phyloP scores from a whole-genome alignment of 371 early-diverging fungal genomes.

The Parasitella parasitica region DNA sequence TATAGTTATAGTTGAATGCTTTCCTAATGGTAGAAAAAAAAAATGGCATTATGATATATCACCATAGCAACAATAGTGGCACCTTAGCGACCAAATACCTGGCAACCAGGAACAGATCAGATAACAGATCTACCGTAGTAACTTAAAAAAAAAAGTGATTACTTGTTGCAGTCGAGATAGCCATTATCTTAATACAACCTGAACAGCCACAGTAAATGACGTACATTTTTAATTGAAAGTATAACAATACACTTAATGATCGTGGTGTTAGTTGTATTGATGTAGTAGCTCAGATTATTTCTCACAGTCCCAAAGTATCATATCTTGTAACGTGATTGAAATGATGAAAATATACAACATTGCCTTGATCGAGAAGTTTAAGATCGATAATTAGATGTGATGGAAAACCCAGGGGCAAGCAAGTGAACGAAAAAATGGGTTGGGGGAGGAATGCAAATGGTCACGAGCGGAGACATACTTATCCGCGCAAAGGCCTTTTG shows the following conservation, averaged over 20 bases:
- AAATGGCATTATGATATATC: too few species aligned
- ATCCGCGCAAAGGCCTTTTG: not conserved
- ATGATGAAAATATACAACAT: too few species aligned
- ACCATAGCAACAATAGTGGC: too few species aligned
- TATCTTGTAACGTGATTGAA: not conserved
- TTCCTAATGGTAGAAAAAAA: too few species aligned
- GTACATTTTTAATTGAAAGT: too few species aligned
- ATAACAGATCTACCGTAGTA: not conserved
- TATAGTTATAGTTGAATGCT: too few species aligned
- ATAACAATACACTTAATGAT: too few species aligned
- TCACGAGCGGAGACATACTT: not conserved
- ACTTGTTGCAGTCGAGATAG: too few species aligned
- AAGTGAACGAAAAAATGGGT: not conserved
- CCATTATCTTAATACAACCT: too few species aligned
- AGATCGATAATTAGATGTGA: not conserved
- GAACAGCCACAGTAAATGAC: too few species aligned
- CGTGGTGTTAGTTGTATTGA: too few species aligned
- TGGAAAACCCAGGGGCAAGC: not conserved
- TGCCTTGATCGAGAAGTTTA: not conserved
- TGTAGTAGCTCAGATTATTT: not conserved
- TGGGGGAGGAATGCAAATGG: slow-evolving; percentile 1
- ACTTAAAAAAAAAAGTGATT: not conserved
- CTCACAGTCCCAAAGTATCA: too few species aligned
- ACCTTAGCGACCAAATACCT: not conserved
- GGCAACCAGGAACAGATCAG: not conserved